Evolutionary conservation across 2,329 filamentous ascomycete genomes (phyloP).

Genomic region (Aspergillus neoniger): DNA sequence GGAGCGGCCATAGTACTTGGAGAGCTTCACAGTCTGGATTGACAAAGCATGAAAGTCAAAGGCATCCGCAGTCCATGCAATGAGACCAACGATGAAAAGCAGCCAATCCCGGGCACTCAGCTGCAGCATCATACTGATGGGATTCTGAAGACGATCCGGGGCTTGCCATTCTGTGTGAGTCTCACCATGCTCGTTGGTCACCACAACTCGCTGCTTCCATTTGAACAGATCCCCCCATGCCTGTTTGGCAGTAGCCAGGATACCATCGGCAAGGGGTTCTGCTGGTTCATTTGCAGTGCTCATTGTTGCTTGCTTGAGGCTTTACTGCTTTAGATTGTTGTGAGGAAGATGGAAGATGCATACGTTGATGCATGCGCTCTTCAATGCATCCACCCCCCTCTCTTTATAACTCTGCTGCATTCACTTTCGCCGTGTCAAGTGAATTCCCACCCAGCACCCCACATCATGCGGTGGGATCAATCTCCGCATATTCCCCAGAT

Average conservation of each 20-base stretch:
- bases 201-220: slow-evolving; percentile 72
- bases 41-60: slow-evolving; percentile 82
- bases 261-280: slow-evolving; percentile 68
- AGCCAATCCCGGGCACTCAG: slow-evolving; percentile 69
- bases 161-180: slow-evolving; percentile 67
- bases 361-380: not conserved
- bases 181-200: slow-evolving; percentile 58
- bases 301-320: slow-evolving; percentile 3
- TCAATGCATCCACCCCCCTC: not conserved
- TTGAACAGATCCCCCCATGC: slow-evolving; percentile 65
- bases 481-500: slow-evolving; percentile 10
- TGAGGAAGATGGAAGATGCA: too few species aligned
- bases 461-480: slow-evolving; percentile 2
- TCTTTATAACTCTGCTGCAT: not conserved
- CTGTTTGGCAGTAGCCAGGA: slow-evolving; percentile 65
- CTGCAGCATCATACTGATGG: slow-evolving; percentile 66
- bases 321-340: not conserved
- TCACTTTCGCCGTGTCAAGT: not conserved
- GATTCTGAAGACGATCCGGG: slow-evolving; percentile 68
- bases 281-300: slow-evolving; percentile 52
- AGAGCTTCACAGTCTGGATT: slow-evolving; percentile 74
- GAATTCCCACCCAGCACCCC: not conserved
- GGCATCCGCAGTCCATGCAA: slow-evolving; percentile 77
- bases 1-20: slow-evolving; percentile 58
- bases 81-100: slow-evolving; percentile 73